Percentiles rank a stretch among this genome's conserved stretches.
Conservation (phyloP, 805 yeast species). For the Metschnikowia dekortorum region DNA sequence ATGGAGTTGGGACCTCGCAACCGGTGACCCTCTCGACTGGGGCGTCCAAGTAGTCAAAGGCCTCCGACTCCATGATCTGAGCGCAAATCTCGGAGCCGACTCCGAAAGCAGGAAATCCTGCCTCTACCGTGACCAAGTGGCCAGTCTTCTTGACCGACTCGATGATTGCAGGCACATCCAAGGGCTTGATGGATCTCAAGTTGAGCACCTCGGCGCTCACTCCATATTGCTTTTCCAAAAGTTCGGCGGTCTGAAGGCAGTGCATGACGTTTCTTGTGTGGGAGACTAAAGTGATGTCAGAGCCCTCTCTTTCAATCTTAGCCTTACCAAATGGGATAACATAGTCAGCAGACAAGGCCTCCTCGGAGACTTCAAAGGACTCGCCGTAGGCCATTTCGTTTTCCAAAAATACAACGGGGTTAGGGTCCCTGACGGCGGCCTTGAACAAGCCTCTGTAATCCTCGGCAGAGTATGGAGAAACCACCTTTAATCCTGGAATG, state of each 20-base stretch:
- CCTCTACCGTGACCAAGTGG: constrained; percentile 93
- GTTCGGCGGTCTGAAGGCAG: constrained; percentile 87
- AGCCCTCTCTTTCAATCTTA: constrained; percentile 89
- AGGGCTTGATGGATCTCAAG: constrained; percentile 94
- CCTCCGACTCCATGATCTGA: constrained; percentile 96
- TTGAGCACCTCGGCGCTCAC: constrained; percentile 91
- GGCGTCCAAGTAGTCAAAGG: constrained; percentile 96
- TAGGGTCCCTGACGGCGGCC: constrained; percentile 98
- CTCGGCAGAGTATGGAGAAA: constrained; percentile 92
- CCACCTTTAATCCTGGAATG: constrained; percentile 95
- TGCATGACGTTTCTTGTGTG: constrained; percentile 88
- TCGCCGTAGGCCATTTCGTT: constrained; percentile 95
- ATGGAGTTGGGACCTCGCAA: constrained; percentile 99
- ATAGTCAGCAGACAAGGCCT: constrained; percentile 82
- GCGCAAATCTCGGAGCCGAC: constrained; percentile 98
- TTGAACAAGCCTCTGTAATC: constrained; percentile 94
- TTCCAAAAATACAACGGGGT: constrained; percentile 93
- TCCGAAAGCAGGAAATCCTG: constrained; percentile 97
- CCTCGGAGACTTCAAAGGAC: constrained; percentile 83
- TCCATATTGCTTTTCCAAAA: constrained; percentile 76
- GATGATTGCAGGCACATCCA: constrained; percentile 83
- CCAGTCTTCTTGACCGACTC: constrained; percentile 93
- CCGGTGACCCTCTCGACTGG: constrained; percentile 99
- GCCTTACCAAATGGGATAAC: constrained; percentile 93
- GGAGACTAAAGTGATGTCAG: constrained; percentile 83